Evolutionary conservation across 1,284 basidiomycete genomes (phyloP).

Genomic region (Cutaneotrichosporon sp.): DNA sequence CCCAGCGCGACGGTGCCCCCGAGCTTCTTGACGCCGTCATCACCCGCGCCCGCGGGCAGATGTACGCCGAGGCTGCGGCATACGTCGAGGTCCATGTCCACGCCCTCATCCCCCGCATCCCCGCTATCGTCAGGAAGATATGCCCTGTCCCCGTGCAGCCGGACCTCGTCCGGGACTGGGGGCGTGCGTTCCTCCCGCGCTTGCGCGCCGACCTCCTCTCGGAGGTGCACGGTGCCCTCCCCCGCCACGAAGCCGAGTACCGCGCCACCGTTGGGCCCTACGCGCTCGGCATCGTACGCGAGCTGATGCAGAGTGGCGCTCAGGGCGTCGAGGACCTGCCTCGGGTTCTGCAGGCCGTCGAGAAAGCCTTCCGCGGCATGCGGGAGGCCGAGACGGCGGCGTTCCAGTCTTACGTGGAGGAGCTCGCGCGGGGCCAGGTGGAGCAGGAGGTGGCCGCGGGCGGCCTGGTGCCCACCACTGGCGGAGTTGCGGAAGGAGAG

Average conservation of each 20-base stretch:
- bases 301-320: background rate
- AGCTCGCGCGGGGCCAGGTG: too few species aligned
- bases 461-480: too few species aligned
- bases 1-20: background rate
- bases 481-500: too few species aligned
- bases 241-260: background rate
- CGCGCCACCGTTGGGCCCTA: background rate
- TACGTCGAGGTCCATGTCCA: background rate
- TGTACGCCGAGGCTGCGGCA: background rate
- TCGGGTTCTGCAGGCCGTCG: background rate
- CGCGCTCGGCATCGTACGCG: background rate
- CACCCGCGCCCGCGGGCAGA: background rate
- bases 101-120: background rate
- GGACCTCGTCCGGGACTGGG: background rate
- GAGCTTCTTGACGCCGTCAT: background rate
- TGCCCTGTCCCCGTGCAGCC: too few species aligned
- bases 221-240: background rate
- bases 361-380: background rate
- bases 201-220: background rate
- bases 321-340: background rate
- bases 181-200: background rate
- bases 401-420: background rate
- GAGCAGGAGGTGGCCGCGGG: too few species aligned
- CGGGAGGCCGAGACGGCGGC: background rate
- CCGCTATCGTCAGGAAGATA: background rate